phyloP scores from a whole-genome alignment of 2,329 filamentous ascomycete genomes.

The Fusarium bulbicola region DNA sequence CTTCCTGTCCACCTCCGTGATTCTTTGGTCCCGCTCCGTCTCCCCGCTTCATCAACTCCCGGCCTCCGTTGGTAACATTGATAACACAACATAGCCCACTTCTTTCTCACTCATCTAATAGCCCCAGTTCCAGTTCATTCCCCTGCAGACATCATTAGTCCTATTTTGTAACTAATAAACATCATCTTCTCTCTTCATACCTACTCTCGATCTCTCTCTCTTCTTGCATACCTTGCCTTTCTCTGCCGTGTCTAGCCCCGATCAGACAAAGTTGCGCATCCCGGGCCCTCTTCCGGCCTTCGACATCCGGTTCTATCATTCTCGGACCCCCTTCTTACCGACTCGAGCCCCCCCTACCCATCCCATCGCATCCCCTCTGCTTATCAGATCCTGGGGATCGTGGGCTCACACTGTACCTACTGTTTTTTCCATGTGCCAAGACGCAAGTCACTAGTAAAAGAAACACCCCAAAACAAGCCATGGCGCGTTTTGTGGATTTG shows the following conservation, averaged over 20 bases:
- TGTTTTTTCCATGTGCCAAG: constrained; percentile 14
- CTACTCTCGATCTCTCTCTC: neutral
- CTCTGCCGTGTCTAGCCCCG: constrained; percentile 23
- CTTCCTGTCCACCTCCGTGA: neutral
- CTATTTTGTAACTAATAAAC: constrained; percentile 15
- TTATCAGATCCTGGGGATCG: constrained; percentile 44
- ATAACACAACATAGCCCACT: constrained; percentile 26
- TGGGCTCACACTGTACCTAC: constrained; percentile 26
- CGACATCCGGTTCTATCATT: constrained; percentile 38
- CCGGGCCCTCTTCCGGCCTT: constrained; percentile 32
- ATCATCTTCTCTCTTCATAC: constrained; percentile 19
- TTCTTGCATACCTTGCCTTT: neutral
- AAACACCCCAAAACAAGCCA: constrained; percentile 22
- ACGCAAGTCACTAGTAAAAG: constrained; percentile 9
- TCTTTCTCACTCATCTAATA: constrained; percentile 22
- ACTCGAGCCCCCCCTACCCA: neutral
- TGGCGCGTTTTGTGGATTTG: constrained; percentile 46
- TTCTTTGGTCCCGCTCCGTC: constrained; percentile 4
- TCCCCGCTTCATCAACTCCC: constrained; percentile 28
- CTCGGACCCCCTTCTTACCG: constrained; percentile 19
- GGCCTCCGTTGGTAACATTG: constrained; percentile 6
- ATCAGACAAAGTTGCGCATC: constrained; percentile 19
- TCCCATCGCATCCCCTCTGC: constrained; percentile 21
- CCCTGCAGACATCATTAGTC: constrained; percentile 18
- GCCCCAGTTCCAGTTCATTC: constrained; percentile 18